Percentiles rank a stretch among this genome's conserved stretches.
Evolutionary conservation across 2,329 filamentous ascomycete species (phyloP).

Genomic region (Aspergillus sp.): DNA sequence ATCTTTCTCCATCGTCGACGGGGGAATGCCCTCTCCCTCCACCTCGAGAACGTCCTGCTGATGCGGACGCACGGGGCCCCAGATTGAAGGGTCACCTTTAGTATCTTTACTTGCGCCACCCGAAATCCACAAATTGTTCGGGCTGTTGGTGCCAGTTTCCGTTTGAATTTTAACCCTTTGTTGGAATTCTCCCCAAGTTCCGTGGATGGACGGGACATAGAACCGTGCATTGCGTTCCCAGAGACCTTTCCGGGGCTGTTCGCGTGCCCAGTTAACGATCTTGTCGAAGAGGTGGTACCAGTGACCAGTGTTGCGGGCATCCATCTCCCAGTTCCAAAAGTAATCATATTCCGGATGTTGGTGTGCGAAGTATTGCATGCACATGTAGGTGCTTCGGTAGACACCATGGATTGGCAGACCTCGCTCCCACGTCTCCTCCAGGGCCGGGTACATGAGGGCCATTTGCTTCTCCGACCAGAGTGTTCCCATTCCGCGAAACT

Average conservation of each 20-base stretch:
- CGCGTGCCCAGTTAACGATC: constrained; percentile 58
- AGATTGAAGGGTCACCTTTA: constrained; percentile 44
- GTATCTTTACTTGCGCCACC: too few relatives aligned
- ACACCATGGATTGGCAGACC: constrained; percentile 80
- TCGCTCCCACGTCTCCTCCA: constrained; percentile 66
- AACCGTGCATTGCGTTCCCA: constrained; percentile 76
- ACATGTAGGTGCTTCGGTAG: constrained; percentile 88
- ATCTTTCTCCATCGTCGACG: constrained; percentile 66
- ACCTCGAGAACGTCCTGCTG: constrained; percentile 63
- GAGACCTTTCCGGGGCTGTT: constrained; percentile 68
- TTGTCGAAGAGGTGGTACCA: constrained; percentile 72
- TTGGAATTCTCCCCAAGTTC: constrained; percentile 70
- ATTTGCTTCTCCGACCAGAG: constrained; percentile 94
- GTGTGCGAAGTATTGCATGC: constrained; percentile 83
- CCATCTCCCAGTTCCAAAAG: constrained; percentile 84
- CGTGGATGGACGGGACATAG: constrained; percentile 68
- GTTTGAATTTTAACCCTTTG: constrained; percentile 69
- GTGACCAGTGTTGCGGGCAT: constrained; percentile 69
- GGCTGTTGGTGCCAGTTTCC: constrained; percentile 57
- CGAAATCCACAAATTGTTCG: constrained; percentile 57
- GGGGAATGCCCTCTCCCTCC: constrained; percentile 65
- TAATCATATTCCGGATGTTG: constrained; percentile 73
- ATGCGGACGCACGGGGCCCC: constrained; percentile 70
- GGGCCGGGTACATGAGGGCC: constrained; percentile 78
- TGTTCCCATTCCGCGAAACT: constrained; percentile 81